Base-by-base conservation (phyloP, 768 basidiomycete species). In the Podaxis mareebaensis region DNA sequence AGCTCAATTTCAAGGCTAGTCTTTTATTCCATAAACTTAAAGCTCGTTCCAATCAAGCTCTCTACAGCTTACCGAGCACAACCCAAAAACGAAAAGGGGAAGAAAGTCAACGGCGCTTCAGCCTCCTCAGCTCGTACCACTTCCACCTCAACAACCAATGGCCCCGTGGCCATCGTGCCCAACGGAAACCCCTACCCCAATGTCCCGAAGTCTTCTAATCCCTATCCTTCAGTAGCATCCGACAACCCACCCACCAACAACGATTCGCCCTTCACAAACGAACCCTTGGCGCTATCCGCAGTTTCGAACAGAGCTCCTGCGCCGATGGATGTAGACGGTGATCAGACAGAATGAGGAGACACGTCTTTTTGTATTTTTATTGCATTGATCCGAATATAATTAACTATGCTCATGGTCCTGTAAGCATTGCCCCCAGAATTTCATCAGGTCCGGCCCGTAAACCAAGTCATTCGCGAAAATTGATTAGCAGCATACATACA, bases 31-130 rank as follows among this genome's bases (percentile, higher is more conserved):
- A 26, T 28, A 24, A 20, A 10, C 17, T 42, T 52, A 24, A 22
- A 28, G 5, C 3, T 40, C 11, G 38, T 30, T 64, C 38, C 15
- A 13, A 30, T 12, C 17, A 33, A 30, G 6, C 15, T 7, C 26
- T 33, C 40, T 57, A 15, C 24, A 92, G 91, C 85, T 22, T 91
- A 88, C 66, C 87, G 89, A 62, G 86, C 89, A 44, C 75, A 79
- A 20, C 71, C 81, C 2, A 92, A 90, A 70, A 80, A 78, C 4
- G 86, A 86, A 73, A 90, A 89, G 73, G 79, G 76, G 64, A 82
- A 80, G 67, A 78, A 78, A 60, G 71, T 71, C 36, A 64, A 74
- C 3, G 72, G 68, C 58, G 68, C 63, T 38, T 52, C 55, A 7
- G 53, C 63, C n/a, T 17, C 63, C n/a, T 17, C 64, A 4, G 53